A percentile compares a stretch with the other conserved stretches of the same genome.
phyloP scores from a whole-genome alignment of 179 eudicot species.

The Silene coronaria region DNA sequence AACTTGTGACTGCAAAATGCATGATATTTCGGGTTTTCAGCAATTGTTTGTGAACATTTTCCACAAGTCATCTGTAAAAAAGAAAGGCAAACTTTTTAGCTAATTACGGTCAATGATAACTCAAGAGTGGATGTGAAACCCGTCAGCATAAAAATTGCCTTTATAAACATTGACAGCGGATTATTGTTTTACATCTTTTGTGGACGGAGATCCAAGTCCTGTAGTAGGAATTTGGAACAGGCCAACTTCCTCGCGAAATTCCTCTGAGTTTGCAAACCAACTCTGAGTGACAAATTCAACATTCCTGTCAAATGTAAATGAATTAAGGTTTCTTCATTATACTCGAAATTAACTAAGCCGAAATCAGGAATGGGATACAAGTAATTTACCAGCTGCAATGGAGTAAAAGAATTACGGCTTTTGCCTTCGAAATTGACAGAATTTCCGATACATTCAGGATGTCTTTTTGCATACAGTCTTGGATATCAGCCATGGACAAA shows the following conservation, averaged over 20 bases:
- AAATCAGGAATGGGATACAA: neutral
- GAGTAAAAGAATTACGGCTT: neutral
- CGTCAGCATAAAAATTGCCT: too few species aligned
- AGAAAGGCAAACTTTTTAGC: slow-evolving; percentile 5
- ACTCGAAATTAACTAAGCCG: neutral
- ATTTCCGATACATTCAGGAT: neutral
- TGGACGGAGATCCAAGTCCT: neutral
- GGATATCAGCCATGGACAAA: neutral
- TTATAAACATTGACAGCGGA: neutral
- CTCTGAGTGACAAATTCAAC: neutral
- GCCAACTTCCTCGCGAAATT: neutral
- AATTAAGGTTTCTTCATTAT: too few species aligned
- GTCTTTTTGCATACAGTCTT: neutral
- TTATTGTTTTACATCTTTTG: neutral
- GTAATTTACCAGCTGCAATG: neutral
- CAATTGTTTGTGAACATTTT: slow-evolving; percentile 7
- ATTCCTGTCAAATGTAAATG: neutral
- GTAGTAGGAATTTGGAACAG: neutral
- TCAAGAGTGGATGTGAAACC: too few species aligned
- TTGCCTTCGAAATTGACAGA: neutral
- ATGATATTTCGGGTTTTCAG: neutral
- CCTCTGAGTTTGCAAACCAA: neutral
- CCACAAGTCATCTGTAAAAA: slow-evolving; percentile 16
- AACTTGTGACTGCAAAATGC: slow-evolving; percentile 24
- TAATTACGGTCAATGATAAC: neutral